A percentile compares a stretch with the other conserved stretches of the same genome.
Conservation (phyloP, 73 alveolate species). For the Paramecium tetraurelia region DNA sequence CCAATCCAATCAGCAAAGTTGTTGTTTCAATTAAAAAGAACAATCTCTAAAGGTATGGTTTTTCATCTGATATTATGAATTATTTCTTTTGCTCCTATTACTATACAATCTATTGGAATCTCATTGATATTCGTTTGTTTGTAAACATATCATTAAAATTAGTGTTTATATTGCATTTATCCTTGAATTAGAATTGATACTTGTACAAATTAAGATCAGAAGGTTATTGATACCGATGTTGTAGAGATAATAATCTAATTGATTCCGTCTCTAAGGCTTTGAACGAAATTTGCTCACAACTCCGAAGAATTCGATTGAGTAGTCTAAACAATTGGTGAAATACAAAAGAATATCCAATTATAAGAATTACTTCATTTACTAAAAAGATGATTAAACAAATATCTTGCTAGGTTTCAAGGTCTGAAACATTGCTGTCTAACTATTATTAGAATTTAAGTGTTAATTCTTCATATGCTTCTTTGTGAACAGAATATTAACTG, state of each 20-base stretch:
- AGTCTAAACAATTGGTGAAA: not conserved
- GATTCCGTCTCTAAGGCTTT: slow-evolving; percentile 16
- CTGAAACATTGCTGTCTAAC: not conserved
- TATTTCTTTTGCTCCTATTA: not conserved
- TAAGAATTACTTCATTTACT: not conserved
- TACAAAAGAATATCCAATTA: not conserved
- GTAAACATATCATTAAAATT: not conserved
- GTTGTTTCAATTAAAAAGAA: not conserved
- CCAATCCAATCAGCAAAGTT: not conserved
- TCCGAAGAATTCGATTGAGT: not conserved
- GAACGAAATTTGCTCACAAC: not conserved
- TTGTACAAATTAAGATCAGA: slow-evolving; percentile 19
- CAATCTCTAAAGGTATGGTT: not conserved
- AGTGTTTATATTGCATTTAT: not conserved
- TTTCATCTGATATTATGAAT: not conserved
- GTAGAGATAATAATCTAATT: not conserved
- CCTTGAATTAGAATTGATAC: not conserved
- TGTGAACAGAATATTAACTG: not conserved
- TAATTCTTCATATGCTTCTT: not conserved
- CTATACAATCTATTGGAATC: not conserved
- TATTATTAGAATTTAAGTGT: not conserved
- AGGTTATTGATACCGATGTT: not conserved
- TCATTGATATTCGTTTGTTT: not conserved
- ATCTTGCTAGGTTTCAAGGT: not conserved
- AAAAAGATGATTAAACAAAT: not conserved